Base-by-base conservation (phyloP, 768 basidiomycete genomes). In the Leccinum variicolor region DNA sequence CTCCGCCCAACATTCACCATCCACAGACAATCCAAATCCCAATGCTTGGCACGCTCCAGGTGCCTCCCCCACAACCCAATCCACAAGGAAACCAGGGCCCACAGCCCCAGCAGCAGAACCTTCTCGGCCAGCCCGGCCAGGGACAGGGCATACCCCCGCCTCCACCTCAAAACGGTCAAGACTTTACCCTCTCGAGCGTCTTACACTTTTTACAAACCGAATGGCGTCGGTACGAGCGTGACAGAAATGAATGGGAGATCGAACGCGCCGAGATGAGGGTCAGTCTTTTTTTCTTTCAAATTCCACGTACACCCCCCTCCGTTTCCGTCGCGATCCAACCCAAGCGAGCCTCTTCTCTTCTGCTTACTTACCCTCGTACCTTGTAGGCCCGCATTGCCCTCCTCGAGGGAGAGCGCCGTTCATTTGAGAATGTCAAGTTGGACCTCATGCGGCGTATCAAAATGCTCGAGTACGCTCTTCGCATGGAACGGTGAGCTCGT, bases 201-300 rank as follows among this genome's bases (percentile, higher is more conserved):
- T 81, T 99, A 60, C 97, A 99, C 78, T 99, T 93, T 73, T 82
- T 98, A 52, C 97, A 99, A 77, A 93, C 92, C 21, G 97, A 99
- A 79, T 98, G 95, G 93, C 82, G 97, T 61, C 82, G 92, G 59
- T 98, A 97, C 69, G 97, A 98, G 75, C 87, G 95, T 72, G 97
- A 99, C 77, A 83, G 96, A 68, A 99, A 99, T 72, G 97, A 99
- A 76, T 99, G 96, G 96, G 97, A 99, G 80, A 99, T 99, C 67
- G 97, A 98, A 76, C 81, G 97, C 65, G 97, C 97, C 31, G 97
- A 98, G 76, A 98, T 98, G 95, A 83, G 96, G 82, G 94, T 94
- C 62, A 67, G 91, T 84, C 45, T 60, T 55, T 61, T 45, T 11
- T 6, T 57, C 46, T 46, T 50, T 50, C 33, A 33, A 41, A 51